Base-by-base conservation (phyloP, 768 basidiomycete species). In the Mrakia blollopis region DNA sequence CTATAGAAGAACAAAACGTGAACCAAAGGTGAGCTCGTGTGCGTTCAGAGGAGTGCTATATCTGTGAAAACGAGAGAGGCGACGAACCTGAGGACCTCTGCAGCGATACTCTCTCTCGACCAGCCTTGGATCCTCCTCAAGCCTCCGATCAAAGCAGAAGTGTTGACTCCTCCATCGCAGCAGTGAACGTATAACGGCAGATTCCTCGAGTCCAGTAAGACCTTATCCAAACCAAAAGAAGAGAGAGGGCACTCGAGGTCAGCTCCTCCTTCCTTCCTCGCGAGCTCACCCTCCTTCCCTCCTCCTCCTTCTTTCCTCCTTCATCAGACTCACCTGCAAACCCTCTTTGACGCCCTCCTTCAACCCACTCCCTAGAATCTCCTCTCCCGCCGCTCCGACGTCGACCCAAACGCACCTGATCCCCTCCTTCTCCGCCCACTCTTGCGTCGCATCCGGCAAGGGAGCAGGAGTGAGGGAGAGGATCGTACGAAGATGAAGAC, bases 41-140 rank as follows among this genome's bases (percentile, higher is more conserved):
- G 16, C 63, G 5, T 7, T 25, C 9, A 39, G 14, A 35, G 18
- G 65, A 3, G 3, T 25, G n/a, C n/a, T n/a, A n/a, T n/a, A n/a
- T 30, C n/a, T 47, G 68, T 2, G 25, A 21, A 44, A n/a, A 0
- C 8, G 13, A 30, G 11, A 47, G 21, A n/a, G 4, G 35, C 1
- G 71, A 72, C 71, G 32, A 21, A 72, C 71, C 71, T 11, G 6
- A 72, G 52, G 32, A n/a, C 52, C 54, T 72, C 71, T n/a, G 30
- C 4, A 3, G 6, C 6, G 50, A 72, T 60, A 11, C 30, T 32
- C 18, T 37, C 35, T 9, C 28, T 57, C 35, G 71, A 72, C 71
- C 71, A 72, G 14, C 47, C 71, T 32, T 72, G 71, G 30, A 72
- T 50, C 71, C 71, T 30, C 50, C 71, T 72, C 52, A 72, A 32